phyloP scores from a whole-genome alignment of 768 basidiomycete species.

The Tephrocybe sp. region DNA sequence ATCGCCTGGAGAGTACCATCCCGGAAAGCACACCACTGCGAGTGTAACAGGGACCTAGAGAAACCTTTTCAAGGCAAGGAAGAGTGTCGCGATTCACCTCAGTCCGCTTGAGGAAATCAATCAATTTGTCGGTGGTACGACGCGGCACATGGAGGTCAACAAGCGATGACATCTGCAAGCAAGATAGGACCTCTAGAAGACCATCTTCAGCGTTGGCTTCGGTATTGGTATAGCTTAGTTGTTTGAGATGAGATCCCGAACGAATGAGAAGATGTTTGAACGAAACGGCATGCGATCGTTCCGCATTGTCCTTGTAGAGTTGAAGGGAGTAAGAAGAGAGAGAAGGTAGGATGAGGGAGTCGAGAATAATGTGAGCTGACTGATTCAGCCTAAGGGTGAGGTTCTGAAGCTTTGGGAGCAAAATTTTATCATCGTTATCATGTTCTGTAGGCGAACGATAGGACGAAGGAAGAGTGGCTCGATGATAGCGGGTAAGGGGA shows the following conservation, averaged over 20 bases:
- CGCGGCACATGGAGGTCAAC: constrained; percentile 1
- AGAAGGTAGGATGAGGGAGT: constrained; percentile 9
- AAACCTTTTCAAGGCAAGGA: constrained; percentile 4
- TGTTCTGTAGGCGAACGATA: neutral
- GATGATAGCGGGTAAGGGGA: neutral
- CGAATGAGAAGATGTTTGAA: constrained; percentile 6
- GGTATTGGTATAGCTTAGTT: neutral
- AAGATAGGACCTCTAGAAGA: constrained; percentile 3
- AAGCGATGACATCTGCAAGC: constrained; percentile 1
- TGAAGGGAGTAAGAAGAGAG: constrained; percentile 5
- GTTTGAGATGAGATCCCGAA: constrained; percentile 6
- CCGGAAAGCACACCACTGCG: neutral
- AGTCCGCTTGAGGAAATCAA: neutral
- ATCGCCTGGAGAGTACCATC: constrained; percentile 7
- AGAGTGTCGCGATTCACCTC: neutral
- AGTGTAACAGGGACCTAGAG: neutral
- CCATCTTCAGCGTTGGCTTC: neutral
- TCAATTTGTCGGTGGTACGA: constrained; percentile 1
- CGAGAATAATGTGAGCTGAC: constrained; percentile 2
- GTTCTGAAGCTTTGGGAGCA: constrained; percentile 1
- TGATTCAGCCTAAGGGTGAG: constrained; percentile 2
- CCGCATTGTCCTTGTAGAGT: neutral
- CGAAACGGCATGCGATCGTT: neutral
- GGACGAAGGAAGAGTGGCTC: neutral
- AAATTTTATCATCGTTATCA: neutral